A percentile compares a stretch with the other conserved stretches of the same genome.
Evolutionary conservation across 257 asterid genomes (phyloP).

Genomic region (Galeopsis tetrahit): DNA sequence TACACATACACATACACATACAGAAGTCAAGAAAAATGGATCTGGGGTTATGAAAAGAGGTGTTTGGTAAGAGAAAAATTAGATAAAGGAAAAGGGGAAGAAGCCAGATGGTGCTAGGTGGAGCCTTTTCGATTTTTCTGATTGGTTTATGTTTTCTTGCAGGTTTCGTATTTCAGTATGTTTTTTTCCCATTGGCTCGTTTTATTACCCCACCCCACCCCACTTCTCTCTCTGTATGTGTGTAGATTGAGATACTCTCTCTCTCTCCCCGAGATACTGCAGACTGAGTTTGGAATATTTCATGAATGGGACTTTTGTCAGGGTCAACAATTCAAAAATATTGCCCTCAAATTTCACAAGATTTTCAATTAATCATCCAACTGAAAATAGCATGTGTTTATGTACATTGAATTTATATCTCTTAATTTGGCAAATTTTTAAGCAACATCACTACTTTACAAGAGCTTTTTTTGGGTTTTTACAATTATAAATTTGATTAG

Average conservation of each 20-base stretch:
- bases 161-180: slow-evolving; percentile 31
- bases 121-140: slow-evolving; percentile 37
- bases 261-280: slow-evolving; percentile 39
- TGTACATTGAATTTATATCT: too few species aligned
- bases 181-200: slow-evolving; percentile 27
- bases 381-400: neutral
- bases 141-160: slow-evolving; percentile 30
- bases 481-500: neutral
- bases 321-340: neutral
- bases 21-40: slow-evolving; percentile 26
- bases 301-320: slow-evolving; percentile 39
- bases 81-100: slow-evolving; percentile 13
- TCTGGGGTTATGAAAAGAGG: slow-evolving; percentile 39
- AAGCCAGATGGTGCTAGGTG: slow-evolving; percentile 42
- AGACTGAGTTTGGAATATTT: slow-evolving; percentile 50
- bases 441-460: neutral
- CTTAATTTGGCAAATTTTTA: neutral
- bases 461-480: neutral
- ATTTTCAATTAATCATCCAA: slow-evolving; percentile 1
- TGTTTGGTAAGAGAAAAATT: slow-evolving; percentile 34
- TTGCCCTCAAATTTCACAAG: slow-evolving; percentile 30
- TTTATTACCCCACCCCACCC: neutral
- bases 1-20: neutral
- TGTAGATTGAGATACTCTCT: slow-evolving; percentile 34
- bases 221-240: slow-evolving; percentile 16